Conservation (phyloP, 2,329 filamentous ascomycete genomes). For the Fonsecaea nubica region DNA sequence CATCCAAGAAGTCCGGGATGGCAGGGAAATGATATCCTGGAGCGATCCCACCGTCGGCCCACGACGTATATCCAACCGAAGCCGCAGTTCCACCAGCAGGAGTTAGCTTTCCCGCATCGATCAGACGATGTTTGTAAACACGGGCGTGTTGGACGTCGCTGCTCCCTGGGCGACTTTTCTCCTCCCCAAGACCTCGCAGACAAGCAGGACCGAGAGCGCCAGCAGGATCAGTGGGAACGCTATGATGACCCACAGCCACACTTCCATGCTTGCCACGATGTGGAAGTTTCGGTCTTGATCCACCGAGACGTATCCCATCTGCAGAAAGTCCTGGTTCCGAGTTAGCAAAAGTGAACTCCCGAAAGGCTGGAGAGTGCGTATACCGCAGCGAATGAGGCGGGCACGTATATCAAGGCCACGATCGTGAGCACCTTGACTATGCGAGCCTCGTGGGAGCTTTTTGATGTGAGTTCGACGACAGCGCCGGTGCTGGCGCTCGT, state of each 20-base stretch:
- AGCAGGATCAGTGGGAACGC: constrained; percentile 8
- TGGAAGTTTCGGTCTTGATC: constrained; percentile 3
- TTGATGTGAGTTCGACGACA: constrained; percentile 3
- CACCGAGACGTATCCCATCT: constrained; percentile 12
- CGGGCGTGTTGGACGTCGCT: not conserved
- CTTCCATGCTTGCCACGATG: constrained; percentile 9
- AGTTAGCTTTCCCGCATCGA: not conserved
- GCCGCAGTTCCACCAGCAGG: constrained; percentile 7
- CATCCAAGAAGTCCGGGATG: constrained; percentile 2
- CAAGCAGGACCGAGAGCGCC: constrained; percentile 7
- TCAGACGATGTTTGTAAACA: constrained; percentile 2
- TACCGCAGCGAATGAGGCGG: constrained; percentile 10
- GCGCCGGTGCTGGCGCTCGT: constrained; percentile 5
- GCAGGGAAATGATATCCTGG: constrained; percentile 10
- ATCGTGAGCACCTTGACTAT: constrained; percentile 13
- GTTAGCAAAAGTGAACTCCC: not conserved
- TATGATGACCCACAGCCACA: constrained; percentile 14
- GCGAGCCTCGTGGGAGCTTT: constrained; percentile 9
- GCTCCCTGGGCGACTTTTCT: not conserved
- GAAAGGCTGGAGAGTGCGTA: not conserved
- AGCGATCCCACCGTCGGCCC: not conserved
- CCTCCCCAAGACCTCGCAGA: constrained; percentile 4
- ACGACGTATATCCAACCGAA: constrained; percentile 3
- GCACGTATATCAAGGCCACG: constrained; percentile 10
- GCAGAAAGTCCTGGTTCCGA: constrained; percentile 3